phyloP scores from a whole-genome alignment of 2,329 filamentous ascomycete species.

The Aspergillus glaucus region DNA sequence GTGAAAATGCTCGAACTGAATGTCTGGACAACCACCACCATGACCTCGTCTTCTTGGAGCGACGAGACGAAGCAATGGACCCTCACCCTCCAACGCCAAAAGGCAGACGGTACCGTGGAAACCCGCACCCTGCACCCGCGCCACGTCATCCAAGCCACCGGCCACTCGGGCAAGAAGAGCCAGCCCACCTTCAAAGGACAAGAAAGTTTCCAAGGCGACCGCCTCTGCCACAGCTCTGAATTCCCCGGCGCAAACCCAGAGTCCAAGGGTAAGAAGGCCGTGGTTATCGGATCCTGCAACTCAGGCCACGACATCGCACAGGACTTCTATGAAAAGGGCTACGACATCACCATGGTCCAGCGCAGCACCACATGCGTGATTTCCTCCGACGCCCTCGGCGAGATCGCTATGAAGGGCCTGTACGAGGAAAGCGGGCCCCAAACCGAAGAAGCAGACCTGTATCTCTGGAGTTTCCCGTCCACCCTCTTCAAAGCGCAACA shows the following conservation, averaged over 20 bases:
- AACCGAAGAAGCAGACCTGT: slow-evolving; percentile 60
- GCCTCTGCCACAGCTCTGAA: slow-evolving; percentile 57
- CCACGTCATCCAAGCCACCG: slow-evolving; percentile 62
- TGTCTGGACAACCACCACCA: slow-evolving; percentile 54
- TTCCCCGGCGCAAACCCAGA: slow-evolving; percentile 49
- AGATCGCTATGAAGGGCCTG: slow-evolving; percentile 49
- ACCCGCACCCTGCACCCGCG: slow-evolving; percentile 53
- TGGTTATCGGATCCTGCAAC: slow-evolving; percentile 64
- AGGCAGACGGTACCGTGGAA: slow-evolving; percentile 35
- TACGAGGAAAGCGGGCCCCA: slow-evolving; percentile 49
- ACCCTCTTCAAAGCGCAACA: slow-evolving; percentile 57
- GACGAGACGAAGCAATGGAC: slow-evolving; percentile 50
- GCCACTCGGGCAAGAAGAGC: slow-evolving; percentile 61
- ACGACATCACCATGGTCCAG: slow-evolving; percentile 64
- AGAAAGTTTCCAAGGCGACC: slow-evolving; percentile 52
- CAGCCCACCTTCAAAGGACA: slow-evolving; percentile 44
- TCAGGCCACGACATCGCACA: slow-evolving; percentile 64
- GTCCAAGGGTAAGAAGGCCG: slow-evolving; percentile 51
- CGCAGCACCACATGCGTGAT: slow-evolving; percentile 60
- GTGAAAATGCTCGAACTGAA: slow-evolving; percentile 61
- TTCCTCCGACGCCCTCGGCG: slow-evolving; percentile 47
- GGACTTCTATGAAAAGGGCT: slow-evolving; percentile 61
- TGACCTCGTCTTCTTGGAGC: slow-evolving; percentile 47
- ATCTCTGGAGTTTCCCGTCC: slow-evolving; percentile 52
- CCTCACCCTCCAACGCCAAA: slow-evolving; percentile 43